These are phyloP conservation scores for Cutaneotrichosporon daszewskae DNA, from an alignment of 1,284 basidiomycete genomes.

Conservation along the genomic window DNA sequence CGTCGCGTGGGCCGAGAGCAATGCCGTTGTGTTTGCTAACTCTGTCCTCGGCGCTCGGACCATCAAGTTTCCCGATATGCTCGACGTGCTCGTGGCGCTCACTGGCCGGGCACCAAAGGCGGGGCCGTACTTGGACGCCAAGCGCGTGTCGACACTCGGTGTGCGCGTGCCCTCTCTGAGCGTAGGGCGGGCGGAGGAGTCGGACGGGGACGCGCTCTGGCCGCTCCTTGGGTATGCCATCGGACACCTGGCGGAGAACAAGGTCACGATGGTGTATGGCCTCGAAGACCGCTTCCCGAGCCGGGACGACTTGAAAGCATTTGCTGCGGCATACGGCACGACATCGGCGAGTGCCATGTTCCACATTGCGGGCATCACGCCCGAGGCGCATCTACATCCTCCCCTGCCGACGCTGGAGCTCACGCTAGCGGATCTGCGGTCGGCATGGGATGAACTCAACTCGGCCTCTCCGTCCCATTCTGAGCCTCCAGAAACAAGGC, in stretches of 20 bases:
- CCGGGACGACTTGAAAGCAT: slow-evolving; percentile 10
- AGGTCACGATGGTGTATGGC: slow-evolving; percentile 3
- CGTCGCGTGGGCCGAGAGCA: slow-evolving; percentile 11
- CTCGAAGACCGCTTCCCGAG: slow-evolving; percentile 4
- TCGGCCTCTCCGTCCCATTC: no score
- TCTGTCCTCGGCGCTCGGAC: slow-evolving; percentile 12
- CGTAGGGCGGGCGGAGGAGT: no score
- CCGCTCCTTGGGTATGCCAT: slow-evolving; percentile 9
- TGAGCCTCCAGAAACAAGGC: no score
- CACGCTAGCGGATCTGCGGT: neutral
- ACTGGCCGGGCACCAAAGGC: slow-evolving; percentile 11
- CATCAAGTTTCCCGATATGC: slow-evolving; percentile 15
- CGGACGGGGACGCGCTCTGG: slow-evolving; percentile 1
- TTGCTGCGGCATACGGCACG: slow-evolving; percentile 12
- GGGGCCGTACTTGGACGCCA: slow-evolving; percentile 1
- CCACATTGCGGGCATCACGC: slow-evolving; percentile 11
- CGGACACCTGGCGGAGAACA: neutral
- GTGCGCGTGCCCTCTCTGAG: neutral
- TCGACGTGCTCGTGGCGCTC: slow-evolving; percentile 11
- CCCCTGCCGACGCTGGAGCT: no score
- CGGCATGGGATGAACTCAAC: slow-evolving; percentile 9
- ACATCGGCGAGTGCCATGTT: slow-evolving; percentile 11
- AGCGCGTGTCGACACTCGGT: neutral
- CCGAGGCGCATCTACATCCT: no score
- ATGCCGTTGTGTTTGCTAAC: slow-evolving; percentile 12